Conservation (phyloP, 73 alveolate species). For the Urostyla sp. region DNA sequence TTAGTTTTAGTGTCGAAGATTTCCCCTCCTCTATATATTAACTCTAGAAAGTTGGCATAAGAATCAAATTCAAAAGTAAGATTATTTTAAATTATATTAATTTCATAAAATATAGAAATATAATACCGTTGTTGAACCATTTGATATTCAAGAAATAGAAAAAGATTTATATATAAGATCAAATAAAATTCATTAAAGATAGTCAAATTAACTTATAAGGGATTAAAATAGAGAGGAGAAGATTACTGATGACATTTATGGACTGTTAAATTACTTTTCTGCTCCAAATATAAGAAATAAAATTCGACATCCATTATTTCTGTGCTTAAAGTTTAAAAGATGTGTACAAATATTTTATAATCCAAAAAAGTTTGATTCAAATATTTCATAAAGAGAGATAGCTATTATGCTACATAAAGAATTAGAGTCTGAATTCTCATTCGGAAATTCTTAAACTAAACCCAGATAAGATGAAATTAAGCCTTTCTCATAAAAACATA, state of each 20-base stretch:
- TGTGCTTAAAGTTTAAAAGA: conserved; percentile 58
- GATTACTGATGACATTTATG: conserved; percentile 57
- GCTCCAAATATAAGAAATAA: conserved; percentile 78
- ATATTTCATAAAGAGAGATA: not conserved
- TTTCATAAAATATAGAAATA: not conserved
- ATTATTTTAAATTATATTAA: not conserved
- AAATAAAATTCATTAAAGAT: conserved; percentile 18
- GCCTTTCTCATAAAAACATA: not conserved
- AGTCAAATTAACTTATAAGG: conserved; percentile 34
- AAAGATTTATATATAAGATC: conserved; percentile 64
- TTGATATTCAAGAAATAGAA: conserved; percentile 57
- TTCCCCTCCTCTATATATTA: conserved; percentile 76
- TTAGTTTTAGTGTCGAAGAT: conserved; percentile 62
- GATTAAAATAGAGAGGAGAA: conserved; percentile 53
- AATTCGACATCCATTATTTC: conserved; percentile 72
- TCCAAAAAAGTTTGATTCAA: conserved; percentile 33
- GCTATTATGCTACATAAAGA: conserved; percentile 22
- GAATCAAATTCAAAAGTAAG: conserved; percentile 51
- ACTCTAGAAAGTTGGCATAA: conserved; percentile 75
- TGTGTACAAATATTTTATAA: conserved; percentile 63
- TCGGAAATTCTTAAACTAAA: conserved; percentile 20
- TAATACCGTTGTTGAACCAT: conserved; percentile 48
- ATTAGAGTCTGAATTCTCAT: conserved; percentile 9
- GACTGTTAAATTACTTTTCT: conserved; percentile 67
- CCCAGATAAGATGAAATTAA: not conserved